Evolutionary conservation across 441 rosid genomes (phyloP).

Genomic region (Capsella rubella): DNA sequence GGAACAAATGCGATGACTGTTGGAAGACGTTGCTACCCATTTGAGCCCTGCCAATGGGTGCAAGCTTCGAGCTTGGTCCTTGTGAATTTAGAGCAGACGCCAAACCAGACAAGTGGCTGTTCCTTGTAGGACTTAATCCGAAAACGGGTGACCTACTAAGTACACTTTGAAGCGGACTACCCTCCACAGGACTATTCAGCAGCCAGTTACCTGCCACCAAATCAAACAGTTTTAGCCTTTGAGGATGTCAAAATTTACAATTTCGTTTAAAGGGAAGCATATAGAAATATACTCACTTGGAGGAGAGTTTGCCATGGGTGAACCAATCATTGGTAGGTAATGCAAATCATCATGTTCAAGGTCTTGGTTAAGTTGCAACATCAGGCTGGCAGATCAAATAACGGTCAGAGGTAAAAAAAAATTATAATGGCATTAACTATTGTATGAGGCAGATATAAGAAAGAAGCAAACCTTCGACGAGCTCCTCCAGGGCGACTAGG

Average conservation of each 20-base stretch:
- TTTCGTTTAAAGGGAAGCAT: slow-evolving; percentile 20
- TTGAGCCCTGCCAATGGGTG: slow-evolving; percentile 77
- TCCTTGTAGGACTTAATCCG: slow-evolving; percentile 64
- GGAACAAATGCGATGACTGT: slow-evolving; percentile 77
- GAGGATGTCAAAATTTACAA: slow-evolving; percentile 27
- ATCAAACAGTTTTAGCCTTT: slow-evolving; percentile 30
- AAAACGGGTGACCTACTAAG: slow-evolving; percentile 80
- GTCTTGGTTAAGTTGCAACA: slow-evolving; percentile 91
- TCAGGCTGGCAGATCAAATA: slow-evolving; percentile 61
- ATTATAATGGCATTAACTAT: neutral
- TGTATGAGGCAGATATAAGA: neutral
- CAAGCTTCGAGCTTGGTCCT: slow-evolving; percentile 67
- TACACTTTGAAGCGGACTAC: slow-evolving; percentile 65
- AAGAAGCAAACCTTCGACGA: slow-evolving; percentile 79
- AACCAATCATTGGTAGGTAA: slow-evolving; percentile 72
- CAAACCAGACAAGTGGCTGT: slow-evolving; percentile 76
- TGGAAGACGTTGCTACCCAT: slow-evolving; percentile 55
- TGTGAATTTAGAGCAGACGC: slow-evolving; percentile 85
- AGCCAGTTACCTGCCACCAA: slow-evolving; percentile 78
- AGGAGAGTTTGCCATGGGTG: slow-evolving; percentile 88
- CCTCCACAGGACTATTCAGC: slow-evolving; percentile 84
- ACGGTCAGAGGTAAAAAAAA: slow-evolving; percentile 18
- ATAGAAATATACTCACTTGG: slow-evolving; percentile 64
- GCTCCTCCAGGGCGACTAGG: slow-evolving; percentile 99
- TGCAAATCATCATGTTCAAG: slow-evolving; percentile 87